These are phyloP conservation scores for Globisporangium polare DNA, from an alignment of 352 stramenopile genomes.

Conservation along the genomic window DNA sequence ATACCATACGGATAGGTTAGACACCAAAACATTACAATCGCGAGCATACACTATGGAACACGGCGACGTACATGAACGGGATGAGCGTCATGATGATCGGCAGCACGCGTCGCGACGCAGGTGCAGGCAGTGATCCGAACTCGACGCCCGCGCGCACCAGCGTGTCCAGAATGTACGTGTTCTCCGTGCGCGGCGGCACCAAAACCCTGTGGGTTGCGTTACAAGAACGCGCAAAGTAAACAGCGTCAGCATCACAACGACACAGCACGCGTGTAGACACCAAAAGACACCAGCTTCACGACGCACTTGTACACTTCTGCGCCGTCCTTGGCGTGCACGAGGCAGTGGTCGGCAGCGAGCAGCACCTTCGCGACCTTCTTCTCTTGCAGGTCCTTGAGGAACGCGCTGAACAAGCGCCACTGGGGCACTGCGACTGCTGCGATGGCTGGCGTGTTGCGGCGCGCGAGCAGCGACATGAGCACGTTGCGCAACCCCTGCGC, in stretches of 20 bases:
- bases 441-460: slow-evolving; percentile 10
- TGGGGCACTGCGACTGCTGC: slow-evolving; percentile 18
- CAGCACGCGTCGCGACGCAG: slow-evolving; percentile 36
- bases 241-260: slow-evolving; percentile 10
- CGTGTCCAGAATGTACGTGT: slow-evolving; percentile 63
- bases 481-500: slow-evolving; percentile 25
- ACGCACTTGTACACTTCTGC: slow-evolving; percentile 54
- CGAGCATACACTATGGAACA: background rate
- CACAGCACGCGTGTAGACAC: background rate
- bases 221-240: slow-evolving; percentile 4
- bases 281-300: background rate
- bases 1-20: background rate
- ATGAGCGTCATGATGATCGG: slow-evolving; percentile 64
- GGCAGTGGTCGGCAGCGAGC: slow-evolving; percentile 47
- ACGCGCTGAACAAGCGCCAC: slow-evolving; percentile 71
- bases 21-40: background rate
- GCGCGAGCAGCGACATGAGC: slow-evolving; percentile 15
- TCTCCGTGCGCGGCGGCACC: slow-evolving; percentile 67
- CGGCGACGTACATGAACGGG: slow-evolving; percentile 51
- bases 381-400: slow-evolving; percentile 46
- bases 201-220: slow-evolving; percentile 37
- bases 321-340: slow-evolving; percentile 48
- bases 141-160: slow-evolving; percentile 60
- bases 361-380: slow-evolving; percentile 62
- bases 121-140: slow-evolving; percentile 58